Percentiles rank a stretch among this genome's conserved stretches.
Evolutionary conservation across 116 monocot genomes (phyloP).

Genomic region (Iris pallida): DNA sequence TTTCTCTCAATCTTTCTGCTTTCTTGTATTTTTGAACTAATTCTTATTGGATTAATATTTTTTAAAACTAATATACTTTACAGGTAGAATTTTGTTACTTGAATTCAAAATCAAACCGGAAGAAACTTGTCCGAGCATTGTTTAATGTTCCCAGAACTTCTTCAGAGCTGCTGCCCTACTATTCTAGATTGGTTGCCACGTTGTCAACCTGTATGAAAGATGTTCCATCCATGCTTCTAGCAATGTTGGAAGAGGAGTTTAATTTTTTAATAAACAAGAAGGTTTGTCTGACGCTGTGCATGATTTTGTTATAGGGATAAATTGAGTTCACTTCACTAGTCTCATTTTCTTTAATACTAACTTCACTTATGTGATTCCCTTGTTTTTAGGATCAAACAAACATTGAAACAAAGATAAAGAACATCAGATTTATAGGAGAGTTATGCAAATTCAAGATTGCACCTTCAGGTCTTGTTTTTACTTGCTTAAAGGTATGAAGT

Average conservation of each 20-base stretch:
- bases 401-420: conserved; percentile 98
- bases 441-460: conserved; percentile 95
- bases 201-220: conserved; percentile 98
- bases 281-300: conserved; percentile 32
- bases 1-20: background rate
- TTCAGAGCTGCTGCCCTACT: conserved; percentile 84
- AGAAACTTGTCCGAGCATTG: conserved; percentile 77
- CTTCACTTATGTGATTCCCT: background rate
- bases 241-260: conserved; percentile 91
- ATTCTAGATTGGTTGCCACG: conserved; percentile 95
- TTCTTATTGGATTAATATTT: background rate
- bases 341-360: background rate
- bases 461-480: conserved; percentile 78
- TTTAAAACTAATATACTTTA: conserved; percentile 3
- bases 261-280: conserved; percentile 96
- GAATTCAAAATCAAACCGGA: conserved; percentile 89
- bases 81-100: conserved; percentile 98
- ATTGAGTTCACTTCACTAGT: background rate
- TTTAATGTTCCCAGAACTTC: conserved; percentile 95
- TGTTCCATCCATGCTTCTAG: conserved; percentile 70
- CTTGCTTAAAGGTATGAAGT: conserved; percentile 78
- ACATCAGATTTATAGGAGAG: conserved; percentile 97
- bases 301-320: conserved; percentile 2
- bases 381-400: conserved; percentile 90
- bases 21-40: background rate